These are phyloP conservation scores for Umbelopsis sp. DNA, from an alignment of 192 early-diverging fungal species.

Conservation along the genomic window DNA sequence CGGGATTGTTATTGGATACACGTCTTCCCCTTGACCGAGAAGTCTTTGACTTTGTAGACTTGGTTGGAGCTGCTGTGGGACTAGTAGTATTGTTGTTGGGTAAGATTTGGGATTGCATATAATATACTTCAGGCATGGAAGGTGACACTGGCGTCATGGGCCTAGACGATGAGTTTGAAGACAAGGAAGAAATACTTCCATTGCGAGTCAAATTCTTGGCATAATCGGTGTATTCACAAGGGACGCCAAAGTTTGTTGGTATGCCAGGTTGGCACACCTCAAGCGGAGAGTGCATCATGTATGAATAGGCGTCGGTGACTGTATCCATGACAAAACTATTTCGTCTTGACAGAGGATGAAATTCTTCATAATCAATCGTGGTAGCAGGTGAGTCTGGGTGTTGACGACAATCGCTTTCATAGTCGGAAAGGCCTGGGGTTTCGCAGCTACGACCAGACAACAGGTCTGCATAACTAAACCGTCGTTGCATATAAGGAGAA, in stretches of 20 bases:
- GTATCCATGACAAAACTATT: background rate
- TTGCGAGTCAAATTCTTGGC: background rate
- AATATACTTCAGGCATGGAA: constrained; percentile 4
- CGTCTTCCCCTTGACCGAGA: constrained; percentile 50
- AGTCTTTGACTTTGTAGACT: constrained; percentile 16
- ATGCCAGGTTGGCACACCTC: background rate
- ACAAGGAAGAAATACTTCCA: constrained; percentile 9
- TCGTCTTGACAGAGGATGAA: constrained; percentile 15
- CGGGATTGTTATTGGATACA: constrained; percentile 47
- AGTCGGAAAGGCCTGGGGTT: constrained; percentile 27
- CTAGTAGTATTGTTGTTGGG: too few relatives aligned
- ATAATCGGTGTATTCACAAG: background rate
- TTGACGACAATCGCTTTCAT: constrained; percentile 21
- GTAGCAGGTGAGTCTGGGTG: constrained; percentile 31
- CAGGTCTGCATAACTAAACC: constrained; percentile 32
- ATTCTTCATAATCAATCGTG: constrained; percentile 27
- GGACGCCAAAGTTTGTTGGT: background rate
- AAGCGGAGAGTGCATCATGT: constrained; percentile 5
- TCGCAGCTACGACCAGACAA: constrained; percentile 30
- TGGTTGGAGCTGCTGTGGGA: constrained; percentile 12
- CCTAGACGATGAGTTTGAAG: constrained; percentile 2
- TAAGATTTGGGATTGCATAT: constrained; percentile 26
- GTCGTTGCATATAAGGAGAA: constrained; percentile 1
- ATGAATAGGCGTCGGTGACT: constrained; percentile 12
- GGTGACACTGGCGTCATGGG: constrained; percentile 6